Conservation (phyloP, 345 rosid genomes). For the Salix suchowensis region DNA sequence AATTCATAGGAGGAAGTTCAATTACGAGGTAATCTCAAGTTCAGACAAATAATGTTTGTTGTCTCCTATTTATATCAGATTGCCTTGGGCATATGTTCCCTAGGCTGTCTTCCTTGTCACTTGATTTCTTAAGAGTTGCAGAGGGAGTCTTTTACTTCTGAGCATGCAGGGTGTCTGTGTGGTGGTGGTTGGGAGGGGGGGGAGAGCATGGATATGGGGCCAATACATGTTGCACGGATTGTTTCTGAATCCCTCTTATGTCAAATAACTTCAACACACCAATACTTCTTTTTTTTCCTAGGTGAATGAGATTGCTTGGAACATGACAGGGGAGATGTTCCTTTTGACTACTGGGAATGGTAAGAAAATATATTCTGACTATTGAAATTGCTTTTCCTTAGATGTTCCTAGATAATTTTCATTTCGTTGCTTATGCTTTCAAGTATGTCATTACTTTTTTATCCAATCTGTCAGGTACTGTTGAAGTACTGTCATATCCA, state of each 20-base stretch:
- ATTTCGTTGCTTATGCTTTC: not conserved
- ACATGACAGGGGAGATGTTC: constrained; percentile 89
- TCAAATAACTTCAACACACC: not conserved
- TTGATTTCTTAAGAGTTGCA: too few species aligned
- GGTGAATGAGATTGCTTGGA: constrained; percentile 99
- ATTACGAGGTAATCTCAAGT: constrained; percentile 62
- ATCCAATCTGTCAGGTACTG: constrained; percentile 58
- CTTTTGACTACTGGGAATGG: constrained; percentile 96
- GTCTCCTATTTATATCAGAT: not conserved
- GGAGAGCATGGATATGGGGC: too few species aligned
- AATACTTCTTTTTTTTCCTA: constrained; percentile 21
- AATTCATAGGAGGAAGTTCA: constrained; percentile 78
- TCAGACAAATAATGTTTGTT: not conserved
- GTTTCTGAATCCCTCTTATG: not conserved
- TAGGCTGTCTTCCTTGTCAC: not conserved
- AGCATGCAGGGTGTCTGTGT: too few species aligned
- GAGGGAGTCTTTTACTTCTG: too few species aligned
- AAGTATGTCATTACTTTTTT: not conserved
- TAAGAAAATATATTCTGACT: constrained; percentile 27
- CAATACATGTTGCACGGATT: not conserved
- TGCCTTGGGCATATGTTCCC: not conserved
- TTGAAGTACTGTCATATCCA: constrained; percentile 83
- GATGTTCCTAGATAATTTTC: not conserved
- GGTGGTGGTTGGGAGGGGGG: too few species aligned
- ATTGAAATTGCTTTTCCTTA: not conserved